These are phyloP conservation scores for Xylaria sp. DNA, from an alignment of 2,329 filamentous ascomycete genomes.

Conservation along the genomic window DNA sequence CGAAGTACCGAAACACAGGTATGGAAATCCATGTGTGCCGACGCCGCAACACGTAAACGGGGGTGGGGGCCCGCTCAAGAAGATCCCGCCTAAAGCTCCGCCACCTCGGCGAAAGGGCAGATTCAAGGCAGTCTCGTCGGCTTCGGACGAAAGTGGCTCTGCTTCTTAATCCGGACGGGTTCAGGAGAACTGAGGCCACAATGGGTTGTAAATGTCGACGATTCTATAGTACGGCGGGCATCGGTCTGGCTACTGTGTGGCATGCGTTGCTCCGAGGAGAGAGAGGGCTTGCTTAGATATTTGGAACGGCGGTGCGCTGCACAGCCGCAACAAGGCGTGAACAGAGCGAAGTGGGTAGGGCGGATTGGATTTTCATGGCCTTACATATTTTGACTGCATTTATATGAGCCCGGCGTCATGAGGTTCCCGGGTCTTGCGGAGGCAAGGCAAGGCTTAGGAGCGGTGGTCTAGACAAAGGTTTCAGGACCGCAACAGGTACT, in stretches of 20 bases:
- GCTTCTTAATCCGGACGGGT: background rate
- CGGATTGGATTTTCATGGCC: conserved; percentile 10
- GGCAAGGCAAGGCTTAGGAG: background rate
- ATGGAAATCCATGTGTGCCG: conserved; percentile 52
- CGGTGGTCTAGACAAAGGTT: background rate
- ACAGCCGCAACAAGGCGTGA: background rate
- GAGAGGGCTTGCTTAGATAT: background rate
- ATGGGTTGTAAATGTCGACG: background rate
- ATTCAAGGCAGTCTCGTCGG: conserved; percentile 40
- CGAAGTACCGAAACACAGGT: conserved; percentile 61
- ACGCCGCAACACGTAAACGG: conserved; percentile 1
- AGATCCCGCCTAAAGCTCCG: conserved; percentile 44
- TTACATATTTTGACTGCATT: conserved; percentile 28
- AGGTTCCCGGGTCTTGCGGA: conserved; percentile 1
- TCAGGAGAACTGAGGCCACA: background rate
- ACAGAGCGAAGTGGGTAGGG: background rate
- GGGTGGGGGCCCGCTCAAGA: conserved; percentile 28
- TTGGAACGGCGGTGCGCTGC: background rate
- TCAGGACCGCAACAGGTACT: background rate
- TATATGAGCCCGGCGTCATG: conserved; percentile 34
- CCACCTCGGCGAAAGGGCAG: conserved; percentile 52
- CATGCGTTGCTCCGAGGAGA: background rate
- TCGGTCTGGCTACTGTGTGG: background rate
- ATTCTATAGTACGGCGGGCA: background rate
- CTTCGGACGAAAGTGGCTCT: conserved; percentile 27